Percentiles rank a stretch among this genome's conserved stretches.
Evolutionary conservation across 768 basidiomycete species (phyloP).

Genomic region (Termitomyces sp.): DNA sequence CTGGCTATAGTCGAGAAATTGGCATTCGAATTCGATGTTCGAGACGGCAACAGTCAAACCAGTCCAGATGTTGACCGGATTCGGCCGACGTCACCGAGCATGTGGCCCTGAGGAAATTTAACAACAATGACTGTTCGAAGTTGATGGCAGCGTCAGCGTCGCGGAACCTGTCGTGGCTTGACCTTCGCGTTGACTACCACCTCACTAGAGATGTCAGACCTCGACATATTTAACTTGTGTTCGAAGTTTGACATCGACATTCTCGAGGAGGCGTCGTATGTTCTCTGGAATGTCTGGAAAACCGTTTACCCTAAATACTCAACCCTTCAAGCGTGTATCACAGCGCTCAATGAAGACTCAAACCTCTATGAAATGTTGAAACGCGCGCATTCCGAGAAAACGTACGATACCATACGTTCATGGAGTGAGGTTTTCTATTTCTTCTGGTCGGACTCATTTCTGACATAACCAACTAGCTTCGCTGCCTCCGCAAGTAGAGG

Average conservation of each 20-base stretch:
- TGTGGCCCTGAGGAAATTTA: neutral
- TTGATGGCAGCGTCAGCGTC: neutral
- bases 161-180: neutral
- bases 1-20: too few relatives aligned
- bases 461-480: constrained; percentile 3
- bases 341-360: constrained; percentile 25
- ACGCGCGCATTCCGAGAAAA: constrained; percentile 21
- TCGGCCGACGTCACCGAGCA: neutral
- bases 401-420: constrained; percentile 28
- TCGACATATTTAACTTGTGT: constrained; percentile 23
- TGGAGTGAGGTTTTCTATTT: constrained; percentile 18
- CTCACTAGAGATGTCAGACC: constrained; percentile 19
- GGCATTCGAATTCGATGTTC: neutral
- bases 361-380: constrained; percentile 31
- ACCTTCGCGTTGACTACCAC: neutral
- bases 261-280: constrained; percentile 36
- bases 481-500: constrained; percentile 7
- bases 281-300: constrained; percentile 38
- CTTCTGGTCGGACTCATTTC: neutral
- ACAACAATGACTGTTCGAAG: neutral
- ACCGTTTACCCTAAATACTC: constrained; percentile 24
- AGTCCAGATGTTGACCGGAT: neutral
- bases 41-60: neutral
- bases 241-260: constrained; percentile 34
- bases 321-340: constrained; percentile 30